Conservation (phyloP, 2,329 filamentous ascomycete genomes). For the Ophidiomyces ophidiicola region DNA sequence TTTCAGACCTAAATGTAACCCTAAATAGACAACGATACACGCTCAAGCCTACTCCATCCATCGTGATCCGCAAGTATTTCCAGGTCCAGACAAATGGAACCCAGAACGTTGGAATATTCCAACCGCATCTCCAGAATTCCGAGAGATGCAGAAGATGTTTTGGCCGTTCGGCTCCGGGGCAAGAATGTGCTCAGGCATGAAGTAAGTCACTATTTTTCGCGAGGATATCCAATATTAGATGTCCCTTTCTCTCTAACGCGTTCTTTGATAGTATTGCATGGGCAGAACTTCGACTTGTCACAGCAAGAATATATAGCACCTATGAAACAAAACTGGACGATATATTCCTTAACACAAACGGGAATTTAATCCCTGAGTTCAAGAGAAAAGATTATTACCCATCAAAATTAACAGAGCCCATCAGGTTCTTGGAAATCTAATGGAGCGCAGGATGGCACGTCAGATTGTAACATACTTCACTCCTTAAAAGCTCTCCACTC, state of each 20-base stretch:
- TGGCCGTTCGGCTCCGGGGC: conserved; percentile 45
- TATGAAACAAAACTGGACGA: conserved; percentile 12
- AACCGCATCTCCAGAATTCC: conserved; percentile 39
- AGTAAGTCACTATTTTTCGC: conserved; percentile 11
- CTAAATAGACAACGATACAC: conserved; percentile 14
- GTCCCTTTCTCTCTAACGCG: not conserved
- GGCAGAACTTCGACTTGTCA: conserved; percentile 14
- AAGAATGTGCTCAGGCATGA: conserved; percentile 26
- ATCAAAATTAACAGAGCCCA: conserved; percentile 9
- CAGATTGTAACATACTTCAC: too few species aligned
- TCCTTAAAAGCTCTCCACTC: too few species aligned
- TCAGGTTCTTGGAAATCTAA: conserved; percentile 11
- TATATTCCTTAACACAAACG: conserved; percentile 7
- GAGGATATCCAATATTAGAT: not conserved
- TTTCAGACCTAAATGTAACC: not conserved
- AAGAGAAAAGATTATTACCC: conserved; percentile 14
- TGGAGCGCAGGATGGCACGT: too few species aligned
- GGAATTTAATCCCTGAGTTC: conserved; percentile 5
- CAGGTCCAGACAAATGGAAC: conserved; percentile 40
- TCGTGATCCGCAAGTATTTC: conserved; percentile 41
- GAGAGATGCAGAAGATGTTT: conserved; percentile 43
- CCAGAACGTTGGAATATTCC: conserved; percentile 46
- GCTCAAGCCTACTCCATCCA: conserved; percentile 31
- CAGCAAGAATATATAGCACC: conserved; percentile 14
- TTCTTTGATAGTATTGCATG: conserved; percentile 13